Percentiles rank a stretch among this genome's conserved stretches.
Evolutionary conservation across 2,329 filamentous ascomycete species (phyloP).

Genomic region (Rugonectria rugulosa): DNA sequence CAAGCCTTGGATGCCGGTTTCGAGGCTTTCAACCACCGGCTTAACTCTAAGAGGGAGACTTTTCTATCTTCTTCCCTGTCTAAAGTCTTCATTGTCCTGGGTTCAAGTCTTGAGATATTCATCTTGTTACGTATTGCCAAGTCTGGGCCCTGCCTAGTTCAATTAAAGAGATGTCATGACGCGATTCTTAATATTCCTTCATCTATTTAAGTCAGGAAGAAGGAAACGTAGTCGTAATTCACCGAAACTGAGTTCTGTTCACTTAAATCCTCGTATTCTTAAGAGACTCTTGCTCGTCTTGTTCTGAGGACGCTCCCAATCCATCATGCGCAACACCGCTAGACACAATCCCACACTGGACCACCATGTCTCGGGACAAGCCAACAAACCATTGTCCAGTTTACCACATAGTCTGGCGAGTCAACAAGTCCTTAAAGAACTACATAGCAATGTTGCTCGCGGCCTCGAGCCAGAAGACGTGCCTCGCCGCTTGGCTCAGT

Average conservation of each 20-base stretch:
- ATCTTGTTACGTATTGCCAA: neutral
- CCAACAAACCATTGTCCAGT: slow-evolving; percentile 51
- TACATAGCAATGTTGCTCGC: slow-evolving; percentile 58
- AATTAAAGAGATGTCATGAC: neutral
- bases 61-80: neutral
- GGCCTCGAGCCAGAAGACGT: slow-evolving; percentile 62
- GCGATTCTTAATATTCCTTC: neutral
- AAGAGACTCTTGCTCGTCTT: too few species aligned
- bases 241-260: neutral
- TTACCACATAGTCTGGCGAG: slow-evolving; percentile 63
- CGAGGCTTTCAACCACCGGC: neutral
- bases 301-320: neutral
- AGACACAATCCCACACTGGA: slow-evolving; percentile 1
- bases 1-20: slow-evolving; percentile 4
- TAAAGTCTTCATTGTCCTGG: slow-evolving; percentile 5
- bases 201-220: neutral
- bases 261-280: too few species aligned
- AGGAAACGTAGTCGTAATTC: neutral
- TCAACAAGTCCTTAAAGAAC: slow-evolving; percentile 57
- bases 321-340: neutral
- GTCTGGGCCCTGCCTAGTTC: too few species aligned
- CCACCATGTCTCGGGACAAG: slow-evolving; percentile 41
- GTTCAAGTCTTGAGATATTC: neutral
- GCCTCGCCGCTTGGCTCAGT: slow-evolving; percentile 55
- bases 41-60: too few species aligned